phyloP scores from a whole-genome alignment of 352 stramenopile genomes.

The Pythium aristosporum region DNA sequence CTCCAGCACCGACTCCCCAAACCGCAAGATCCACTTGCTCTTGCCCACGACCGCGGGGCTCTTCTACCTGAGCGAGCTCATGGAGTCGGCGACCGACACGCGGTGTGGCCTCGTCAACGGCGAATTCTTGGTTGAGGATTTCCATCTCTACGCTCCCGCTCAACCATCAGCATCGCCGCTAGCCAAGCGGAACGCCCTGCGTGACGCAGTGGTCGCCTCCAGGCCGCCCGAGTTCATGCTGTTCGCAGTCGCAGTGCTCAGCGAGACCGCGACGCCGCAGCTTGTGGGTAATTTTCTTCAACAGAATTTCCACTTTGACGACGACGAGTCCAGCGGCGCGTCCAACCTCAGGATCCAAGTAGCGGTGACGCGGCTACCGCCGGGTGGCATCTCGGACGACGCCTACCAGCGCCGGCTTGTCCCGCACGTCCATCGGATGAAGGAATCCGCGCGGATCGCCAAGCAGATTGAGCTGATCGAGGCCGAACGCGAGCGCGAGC shows the following conservation, averaged over 20 bases:
- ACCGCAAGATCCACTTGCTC: conserved; percentile 64
- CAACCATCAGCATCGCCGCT: background rate
- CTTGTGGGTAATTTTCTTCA: conserved; percentile 67
- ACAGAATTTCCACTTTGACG: conserved; percentile 70
- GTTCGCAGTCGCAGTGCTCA: conserved; percentile 66
- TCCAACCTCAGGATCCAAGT: conserved; percentile 24
- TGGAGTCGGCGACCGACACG: conserved; percentile 61
- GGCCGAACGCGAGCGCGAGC: conserved; percentile 48
- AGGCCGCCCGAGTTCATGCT: conserved; percentile 53
- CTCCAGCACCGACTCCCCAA: conserved; percentile 48
- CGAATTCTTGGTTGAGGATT: conserved; percentile 67
- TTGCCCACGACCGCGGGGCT: conserved; percentile 62
- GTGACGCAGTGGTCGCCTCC: background rate
- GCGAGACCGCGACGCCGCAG: conserved; percentile 48
- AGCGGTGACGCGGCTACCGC: conserved; percentile 36
- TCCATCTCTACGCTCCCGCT: conserved; percentile 40
- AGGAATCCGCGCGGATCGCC: conserved; percentile 40
- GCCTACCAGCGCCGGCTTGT: conserved; percentile 55
- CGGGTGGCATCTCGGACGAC: conserved; percentile 39
- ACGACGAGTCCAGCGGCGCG: background rate
- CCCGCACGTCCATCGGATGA: conserved; percentile 55
- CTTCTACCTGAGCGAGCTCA: conserved; percentile 67
- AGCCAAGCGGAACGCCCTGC: conserved; percentile 7
- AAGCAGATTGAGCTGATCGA: conserved; percentile 46
- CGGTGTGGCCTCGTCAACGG: conserved; percentile 64